Conservation (phyloP, 768 basidiomycete genomes). For the Suillus bovinus region DNA sequence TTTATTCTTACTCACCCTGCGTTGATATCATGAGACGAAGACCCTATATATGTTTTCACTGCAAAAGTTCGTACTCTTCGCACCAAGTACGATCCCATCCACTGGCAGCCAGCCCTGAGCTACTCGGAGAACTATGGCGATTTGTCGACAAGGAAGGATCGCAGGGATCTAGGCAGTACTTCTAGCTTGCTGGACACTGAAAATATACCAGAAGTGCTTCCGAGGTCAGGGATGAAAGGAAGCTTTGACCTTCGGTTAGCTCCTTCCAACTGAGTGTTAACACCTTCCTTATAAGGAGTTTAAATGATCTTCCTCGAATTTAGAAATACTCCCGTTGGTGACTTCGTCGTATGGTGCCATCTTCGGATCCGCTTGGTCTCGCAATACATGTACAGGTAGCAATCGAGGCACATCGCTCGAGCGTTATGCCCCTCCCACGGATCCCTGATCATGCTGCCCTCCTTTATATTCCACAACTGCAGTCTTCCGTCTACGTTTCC, state of each 20-base stretch:
- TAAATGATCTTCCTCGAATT: background rate
- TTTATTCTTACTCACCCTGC: background rate
- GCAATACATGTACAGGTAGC: no score
- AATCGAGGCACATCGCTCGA: conserved; percentile 3
- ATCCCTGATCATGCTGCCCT: background rate
- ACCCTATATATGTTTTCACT: background rate
- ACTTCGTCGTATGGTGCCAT: background rate
- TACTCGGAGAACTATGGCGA: background rate
- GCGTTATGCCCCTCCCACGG: conserved; percentile 1
- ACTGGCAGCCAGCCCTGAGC: conserved; percentile 23
- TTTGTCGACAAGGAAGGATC: conserved; percentile 4
- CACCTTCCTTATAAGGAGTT: conserved; percentile 12
- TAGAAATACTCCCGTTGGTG: no score
- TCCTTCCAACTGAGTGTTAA: background rate
- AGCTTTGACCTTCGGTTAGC: background rate
- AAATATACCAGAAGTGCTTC: conserved; percentile 13
- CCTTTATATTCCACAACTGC: background rate
- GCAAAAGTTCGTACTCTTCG: conserved; percentile 17
- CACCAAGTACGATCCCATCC: conserved; percentile 17
- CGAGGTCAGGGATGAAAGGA: background rate
- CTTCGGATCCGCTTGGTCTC: conserved; percentile 10
- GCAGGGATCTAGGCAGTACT: conserved; percentile 19
- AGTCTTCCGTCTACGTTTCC: background rate
- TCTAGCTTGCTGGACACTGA: conserved; percentile 16
- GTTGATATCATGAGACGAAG: background rate